These are phyloP conservation scores for Coix lacrymajobi DNA, from an alignment of 176 grass and related monocot species.

Conservation along the genomic window DNA sequence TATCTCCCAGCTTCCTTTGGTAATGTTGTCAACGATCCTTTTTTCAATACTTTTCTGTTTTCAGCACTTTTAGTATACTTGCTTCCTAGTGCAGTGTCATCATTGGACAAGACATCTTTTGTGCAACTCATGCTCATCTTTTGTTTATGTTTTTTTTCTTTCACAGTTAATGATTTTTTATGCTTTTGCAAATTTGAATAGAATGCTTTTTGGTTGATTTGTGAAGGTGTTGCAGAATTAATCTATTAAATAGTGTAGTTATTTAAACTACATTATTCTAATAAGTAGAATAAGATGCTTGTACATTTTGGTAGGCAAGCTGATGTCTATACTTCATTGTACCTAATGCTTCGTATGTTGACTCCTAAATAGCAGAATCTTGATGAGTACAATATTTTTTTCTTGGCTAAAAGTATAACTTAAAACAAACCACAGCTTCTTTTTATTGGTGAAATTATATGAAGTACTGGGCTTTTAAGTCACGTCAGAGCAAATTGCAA, in stretches of 20 bases:
- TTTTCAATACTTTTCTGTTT: background rate
- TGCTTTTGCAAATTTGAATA: background rate
- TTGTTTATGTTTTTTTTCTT: background rate
- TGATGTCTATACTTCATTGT: background rate
- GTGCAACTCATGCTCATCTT: slow-evolving; percentile 7
- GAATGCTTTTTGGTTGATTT: slow-evolving; percentile 2
- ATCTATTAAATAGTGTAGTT: background rate
- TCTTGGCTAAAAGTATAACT: background rate
- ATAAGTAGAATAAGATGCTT: background rate
- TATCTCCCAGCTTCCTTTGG: slow-evolving; percentile 3
- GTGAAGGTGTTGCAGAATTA: background rate
- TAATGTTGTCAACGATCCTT: background rate
- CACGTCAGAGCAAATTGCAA: background rate
- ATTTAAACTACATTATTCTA: slow-evolving; percentile 2
- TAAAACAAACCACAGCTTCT: background rate
- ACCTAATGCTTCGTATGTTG: background rate
- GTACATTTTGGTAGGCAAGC: background rate
- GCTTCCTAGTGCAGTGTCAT: background rate
- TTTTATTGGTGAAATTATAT: background rate
- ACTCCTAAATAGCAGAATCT: background rate
- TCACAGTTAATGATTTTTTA: background rate
- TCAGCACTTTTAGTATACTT: background rate
- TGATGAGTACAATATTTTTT: background rate
- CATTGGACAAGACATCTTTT: background rate
- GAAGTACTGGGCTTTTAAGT: background rate